These are phyloP conservation scores for Medicago ruthenica DNA, from an alignment of 306 rosid species.

Conservation along the genomic window DNA sequence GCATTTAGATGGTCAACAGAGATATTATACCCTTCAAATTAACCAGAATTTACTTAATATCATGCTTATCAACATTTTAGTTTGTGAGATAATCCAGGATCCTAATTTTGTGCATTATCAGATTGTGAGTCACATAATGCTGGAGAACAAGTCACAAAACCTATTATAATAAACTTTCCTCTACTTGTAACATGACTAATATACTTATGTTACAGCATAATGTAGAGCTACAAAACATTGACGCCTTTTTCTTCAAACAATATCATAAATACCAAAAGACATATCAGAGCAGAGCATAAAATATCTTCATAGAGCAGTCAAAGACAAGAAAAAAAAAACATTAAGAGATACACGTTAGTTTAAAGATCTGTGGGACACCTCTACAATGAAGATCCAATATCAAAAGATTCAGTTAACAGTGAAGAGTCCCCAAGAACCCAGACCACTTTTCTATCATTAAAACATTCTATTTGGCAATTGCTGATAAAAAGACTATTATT, in stretches of 20 bases:
- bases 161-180: not conserved
- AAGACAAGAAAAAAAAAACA: slow-evolving; percentile 25
- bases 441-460: slow-evolving; percentile 10
- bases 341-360: not conserved
- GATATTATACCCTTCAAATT: not conserved
- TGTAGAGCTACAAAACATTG: slow-evolving; percentile 16
- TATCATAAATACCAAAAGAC: not conserved
- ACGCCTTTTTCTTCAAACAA: slow-evolving; percentile 1
- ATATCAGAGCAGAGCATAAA: slow-evolving; percentile 7
- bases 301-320: slow-evolving; percentile 18
- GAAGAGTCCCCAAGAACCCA: slow-evolving; percentile 2
- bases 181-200: slow-evolving; percentile 24
- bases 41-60: slow-evolving; percentile 13
- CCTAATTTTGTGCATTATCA: slow-evolving; percentile 3
- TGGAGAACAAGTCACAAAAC: slow-evolving; percentile 23
- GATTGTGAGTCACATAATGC: not conserved
- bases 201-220: slow-evolving; percentile 6
- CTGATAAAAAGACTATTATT: slow-evolving; percentile 12
- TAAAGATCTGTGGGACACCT: slow-evolving; percentile 6
- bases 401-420: slow-evolving; percentile 26
- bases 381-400: slow-evolving; percentile 23
- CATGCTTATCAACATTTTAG: slow-evolving; percentile 32
- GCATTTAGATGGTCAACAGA: slow-evolving; percentile 8
- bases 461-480: slow-evolving; percentile 7
- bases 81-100: slow-evolving; percentile 2